Evolutionary conservation across 331 rosid genomes (phyloP), one percentile per base, ranked within the genome.

Genomic region (Cydonia oblonga): DNA sequence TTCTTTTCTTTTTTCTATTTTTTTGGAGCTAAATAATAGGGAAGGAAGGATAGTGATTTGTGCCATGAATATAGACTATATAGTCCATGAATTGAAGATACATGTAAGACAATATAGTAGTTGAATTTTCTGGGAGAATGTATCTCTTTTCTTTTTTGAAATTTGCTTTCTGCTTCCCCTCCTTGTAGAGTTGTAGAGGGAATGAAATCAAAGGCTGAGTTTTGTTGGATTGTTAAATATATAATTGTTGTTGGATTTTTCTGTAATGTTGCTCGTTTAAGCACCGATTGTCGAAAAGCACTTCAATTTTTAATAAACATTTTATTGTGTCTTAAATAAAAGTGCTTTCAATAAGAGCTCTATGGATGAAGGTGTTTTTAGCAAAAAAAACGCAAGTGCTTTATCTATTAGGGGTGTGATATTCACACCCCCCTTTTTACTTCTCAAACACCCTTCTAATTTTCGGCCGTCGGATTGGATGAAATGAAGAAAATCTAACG

Each of bases 141-240:
- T 16, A 16, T 68, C 68, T 64, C 35, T 38, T 38, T 69, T 20
- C 3, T 66, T 28, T 65, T 40, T 38, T 15, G 8, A 11, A 40
- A 19, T 10, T 18, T 30, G 68, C 68, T 64, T 56, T 28, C 54
- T 61, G 60, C 49, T 24, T 69, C 56, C 82, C 68, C 79, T 38
- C 64, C 60, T 59, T 40, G 68, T 63, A 44, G 79, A 23, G 29
- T 59, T 59, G 51, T 33, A 68, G 69, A 42, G 82, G 73, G 69
- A 49, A 56, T 63, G 71, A 69, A 78, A 73, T 73, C 77, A 52
- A 75, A 72, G 42, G 42, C 42, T 10, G 42, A 38, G 82, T 68
- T 86, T 85, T 80, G 79, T 70, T 78, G 80, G 80, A 82, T 75
- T 72, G 78, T 16, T 69, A 72, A 63, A 9, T 38, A 38, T 38